Evolutionary conservation across 345 rosid species (phyloP), one percentile per base, ranked within the genome.

Genomic region (Mallotus nudiflorus): DNA sequence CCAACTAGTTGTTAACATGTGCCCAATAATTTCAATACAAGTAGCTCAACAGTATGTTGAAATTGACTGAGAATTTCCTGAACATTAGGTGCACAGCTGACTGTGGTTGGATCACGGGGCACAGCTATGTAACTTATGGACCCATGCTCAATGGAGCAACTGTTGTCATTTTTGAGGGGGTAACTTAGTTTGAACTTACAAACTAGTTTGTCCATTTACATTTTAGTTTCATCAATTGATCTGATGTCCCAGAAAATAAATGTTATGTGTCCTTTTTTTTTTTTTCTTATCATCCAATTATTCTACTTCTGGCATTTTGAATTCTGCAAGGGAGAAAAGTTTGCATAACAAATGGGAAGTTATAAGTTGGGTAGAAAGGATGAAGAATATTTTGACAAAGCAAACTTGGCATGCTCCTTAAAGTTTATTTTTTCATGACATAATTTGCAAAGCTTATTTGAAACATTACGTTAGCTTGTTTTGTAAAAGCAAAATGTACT

Each of bases 91-190:
- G 99, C 82, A 95, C 99, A 40, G 99, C 99, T 76, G 99, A 95
- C 77, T 95, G 99, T 86, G 99, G 99, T 74, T 95, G 99, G 99
- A 92, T 95, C 53, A 95, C 99, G 27, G 99, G 99, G 66, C 99
- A 95, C 75, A 95, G 99, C 78, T 95, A 95, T 73, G 98, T 95
- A 67, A 90, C 98, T 33, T 95, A 95, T 73, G 99, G 99, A 67
- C 99, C 99, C 35, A 75, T 92, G 93, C 99, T 95, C 65, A 95
- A 95, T 82, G 97, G 96, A 79, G 99, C 99, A 49, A 71, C 88
- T 35, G 72, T 73, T 72, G 82, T 95, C 68, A 82, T 95, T 66
- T 90, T 58, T 73, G 99, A 95, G 83, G 99, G 99, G 97, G 99
- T 95, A 90, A 90, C 74, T 55, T 35, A 44, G 33, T 48, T 18